phyloP scores from a whole-genome alignment of 2,329 filamentous ascomycete species.

The Xylaria sp. region DNA sequence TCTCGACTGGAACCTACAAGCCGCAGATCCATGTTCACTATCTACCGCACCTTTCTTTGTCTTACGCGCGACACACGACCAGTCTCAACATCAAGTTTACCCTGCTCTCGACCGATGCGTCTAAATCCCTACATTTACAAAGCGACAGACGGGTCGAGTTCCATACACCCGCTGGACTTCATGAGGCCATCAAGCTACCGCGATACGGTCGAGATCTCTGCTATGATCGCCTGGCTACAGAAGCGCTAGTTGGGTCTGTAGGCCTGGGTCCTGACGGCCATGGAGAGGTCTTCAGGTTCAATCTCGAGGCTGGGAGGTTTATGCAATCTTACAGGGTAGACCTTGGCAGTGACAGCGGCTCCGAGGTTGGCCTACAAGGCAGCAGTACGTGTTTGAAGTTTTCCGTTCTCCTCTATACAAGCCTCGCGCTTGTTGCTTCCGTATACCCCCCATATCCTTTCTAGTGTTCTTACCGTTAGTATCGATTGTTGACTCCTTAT shows the following conservation, averaged over 20 bases:
- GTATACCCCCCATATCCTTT: neutral
- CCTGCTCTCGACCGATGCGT: constrained; percentile 89
- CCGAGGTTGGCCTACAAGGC: constrained; percentile 81
- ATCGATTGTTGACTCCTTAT: constrained; percentile 7
- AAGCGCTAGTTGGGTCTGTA: constrained; percentile 87
- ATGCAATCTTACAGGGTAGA: constrained; percentile 95
- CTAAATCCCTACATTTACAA: constrained; percentile 93
- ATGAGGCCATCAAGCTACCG: constrained; percentile 89
- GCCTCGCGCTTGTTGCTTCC: neutral
- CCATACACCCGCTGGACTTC: constrained; percentile 75
- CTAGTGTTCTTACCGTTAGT: neutral
- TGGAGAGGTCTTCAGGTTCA: constrained; percentile 93
- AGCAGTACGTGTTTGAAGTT: constrained; percentile 60
- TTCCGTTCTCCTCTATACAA: neutral
- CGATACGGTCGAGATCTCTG: constrained; percentile 77
- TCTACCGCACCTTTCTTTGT: constrained; percentile 91
- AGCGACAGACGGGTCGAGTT: constrained; percentile 92
- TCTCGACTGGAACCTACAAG: constrained; percentile 85
- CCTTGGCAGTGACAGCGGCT: constrained; percentile 84
- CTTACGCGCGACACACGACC: constrained; percentile 87
- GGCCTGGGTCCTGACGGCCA: constrained; percentile 86
- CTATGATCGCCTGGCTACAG: constrained; percentile 84
- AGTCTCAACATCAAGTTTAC: constrained; percentile 92
- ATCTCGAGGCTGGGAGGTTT: constrained; percentile 90
- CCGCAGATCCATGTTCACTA: constrained; percentile 96